Evolutionary conservation across 73 alveolate species (phyloP).

Genomic region (Paramecium sonneborni): DNA sequence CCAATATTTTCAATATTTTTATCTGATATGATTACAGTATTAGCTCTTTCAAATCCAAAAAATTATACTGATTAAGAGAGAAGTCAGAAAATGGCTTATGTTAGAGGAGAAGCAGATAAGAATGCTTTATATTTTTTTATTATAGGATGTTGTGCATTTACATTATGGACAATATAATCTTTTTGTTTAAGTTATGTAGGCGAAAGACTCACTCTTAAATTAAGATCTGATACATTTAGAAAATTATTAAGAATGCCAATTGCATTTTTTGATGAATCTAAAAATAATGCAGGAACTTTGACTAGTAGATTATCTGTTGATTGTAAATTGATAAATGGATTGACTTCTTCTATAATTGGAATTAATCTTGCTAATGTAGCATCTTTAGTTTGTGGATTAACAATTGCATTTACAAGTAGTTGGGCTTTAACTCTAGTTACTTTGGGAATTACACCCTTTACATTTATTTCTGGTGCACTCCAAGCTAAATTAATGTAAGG

Average conservation of each 20-base stretch:
- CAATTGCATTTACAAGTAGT: slow-evolving; percentile 56
- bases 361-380: slow-evolving; percentile 47
- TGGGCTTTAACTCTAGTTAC: slow-evolving; percentile 62
- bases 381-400: slow-evolving; percentile 57
- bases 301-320: slow-evolving; percentile 66
- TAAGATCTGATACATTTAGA: slow-evolving; percentile 55
- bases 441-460: slow-evolving; percentile 60
- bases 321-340: slow-evolving; percentile 51
- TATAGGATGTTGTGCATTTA: slow-evolving; percentile 3
- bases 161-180: background rate
- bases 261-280: slow-evolving; percentile 62
- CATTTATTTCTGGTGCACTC: slow-evolving; percentile 61
- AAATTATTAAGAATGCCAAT: slow-evolving; percentile 66
- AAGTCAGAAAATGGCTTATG: background rate
- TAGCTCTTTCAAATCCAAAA: background rate
- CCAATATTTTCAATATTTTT: slow-evolving; percentile 45
- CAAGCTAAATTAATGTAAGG: slow-evolving; percentile 74
- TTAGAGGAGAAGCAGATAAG: background rate
- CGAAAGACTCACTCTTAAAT: slow-evolving; percentile 51
- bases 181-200: slow-evolving; percentile 50
- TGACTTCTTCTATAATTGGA: slow-evolving; percentile 62
- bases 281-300: slow-evolving; percentile 70
- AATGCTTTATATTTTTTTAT: background rate
- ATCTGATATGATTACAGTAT: background rate
- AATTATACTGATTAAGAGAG: background rate